Percentiles rank a stretch among this genome's conserved stretches.
phyloP scores from a whole-genome alignment of 257 asterid genomes.

The Marsdenia floribunda region DNA sequence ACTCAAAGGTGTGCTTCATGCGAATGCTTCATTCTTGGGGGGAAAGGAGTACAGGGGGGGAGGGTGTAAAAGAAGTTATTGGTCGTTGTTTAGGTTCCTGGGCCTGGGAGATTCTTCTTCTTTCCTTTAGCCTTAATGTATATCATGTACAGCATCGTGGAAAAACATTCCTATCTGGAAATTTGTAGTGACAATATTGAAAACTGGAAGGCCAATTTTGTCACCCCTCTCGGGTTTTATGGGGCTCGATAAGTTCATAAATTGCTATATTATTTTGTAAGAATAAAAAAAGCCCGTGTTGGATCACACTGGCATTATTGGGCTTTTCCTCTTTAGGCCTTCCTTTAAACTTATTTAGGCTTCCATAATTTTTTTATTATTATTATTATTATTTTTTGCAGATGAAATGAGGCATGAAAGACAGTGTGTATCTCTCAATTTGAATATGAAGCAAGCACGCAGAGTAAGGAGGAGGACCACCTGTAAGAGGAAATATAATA shows the following conservation, averaged over 20 bases:
- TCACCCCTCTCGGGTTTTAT: background rate
- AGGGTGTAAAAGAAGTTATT: too few species aligned
- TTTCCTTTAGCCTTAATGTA: background rate
- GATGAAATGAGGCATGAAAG: background rate
- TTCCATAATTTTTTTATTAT: too few species aligned
- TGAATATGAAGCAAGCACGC: too few species aligned
- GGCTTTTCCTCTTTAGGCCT: background rate
- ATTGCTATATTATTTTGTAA: background rate
- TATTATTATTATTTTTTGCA: too few species aligned
- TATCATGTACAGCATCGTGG: background rate
- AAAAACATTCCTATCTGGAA: background rate
- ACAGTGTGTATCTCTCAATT: background rate
- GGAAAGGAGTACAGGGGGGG: too few species aligned
- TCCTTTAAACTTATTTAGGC: too few species aligned
- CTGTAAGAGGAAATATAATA: background rate
- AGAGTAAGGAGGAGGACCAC: conserved; percentile 7
- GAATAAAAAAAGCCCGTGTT: background rate
- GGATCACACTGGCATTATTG: background rate
- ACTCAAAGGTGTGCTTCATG: background rate
- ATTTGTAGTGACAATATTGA: background rate
- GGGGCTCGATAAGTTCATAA: background rate
- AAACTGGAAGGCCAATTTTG: background rate
- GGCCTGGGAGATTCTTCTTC: background rate
- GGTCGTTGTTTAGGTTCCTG: background rate
- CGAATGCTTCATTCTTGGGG: background rate